A percentile compares a stretch with the other conserved stretches of the same genome.
Conservation (phyloP, 2,329 filamentous ascomycete species). For the Conoideocrella luteorostrata region DNA sequence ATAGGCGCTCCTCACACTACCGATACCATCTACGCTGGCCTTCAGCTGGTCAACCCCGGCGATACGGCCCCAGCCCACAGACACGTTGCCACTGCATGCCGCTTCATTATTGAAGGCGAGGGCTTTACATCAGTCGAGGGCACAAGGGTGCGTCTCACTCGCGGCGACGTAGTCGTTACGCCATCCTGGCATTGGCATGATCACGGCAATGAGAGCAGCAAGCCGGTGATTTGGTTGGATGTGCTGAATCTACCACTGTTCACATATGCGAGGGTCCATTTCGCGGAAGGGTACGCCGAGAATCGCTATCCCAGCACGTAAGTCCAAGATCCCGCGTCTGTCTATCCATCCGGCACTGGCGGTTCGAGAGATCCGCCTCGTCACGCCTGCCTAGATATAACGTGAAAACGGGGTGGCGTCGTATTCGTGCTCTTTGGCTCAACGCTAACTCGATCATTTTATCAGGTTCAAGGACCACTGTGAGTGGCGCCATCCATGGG, state of each 20-base stretch:
- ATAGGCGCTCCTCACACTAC: constrained; percentile 50
- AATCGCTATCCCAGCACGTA: constrained; percentile 41
- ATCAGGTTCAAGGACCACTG: constrained; percentile 28
- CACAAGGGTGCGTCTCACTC: constrained; percentile 41
- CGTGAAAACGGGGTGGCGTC: no score
- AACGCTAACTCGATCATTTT: no score
- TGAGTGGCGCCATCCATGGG: constrained; percentile 39
- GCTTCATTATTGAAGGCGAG: constrained; percentile 51
- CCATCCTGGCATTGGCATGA: constrained; percentile 56
- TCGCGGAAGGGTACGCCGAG: constrained; percentile 43
- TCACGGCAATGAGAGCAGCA: constrained; percentile 49
- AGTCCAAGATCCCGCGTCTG: no score
- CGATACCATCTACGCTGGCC: constrained; percentile 50
- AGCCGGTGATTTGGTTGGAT: constrained; percentile 53
- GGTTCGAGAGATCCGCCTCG: no score
- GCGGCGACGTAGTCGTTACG: constrained; percentile 51
- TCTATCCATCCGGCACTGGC: no score
- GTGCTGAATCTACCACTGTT: constrained; percentile 48
- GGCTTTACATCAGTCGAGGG: constrained; percentile 54
- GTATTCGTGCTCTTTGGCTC: no score
- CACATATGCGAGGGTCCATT: constrained; percentile 44
- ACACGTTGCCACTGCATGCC: constrained; percentile 49
- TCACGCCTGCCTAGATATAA: no score
- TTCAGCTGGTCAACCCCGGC: constrained; percentile 50
- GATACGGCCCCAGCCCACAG: constrained; percentile 50